Conservation (phyloP, 2,329 filamentous ascomycete species). For the Diaporthe sp. region DNA sequence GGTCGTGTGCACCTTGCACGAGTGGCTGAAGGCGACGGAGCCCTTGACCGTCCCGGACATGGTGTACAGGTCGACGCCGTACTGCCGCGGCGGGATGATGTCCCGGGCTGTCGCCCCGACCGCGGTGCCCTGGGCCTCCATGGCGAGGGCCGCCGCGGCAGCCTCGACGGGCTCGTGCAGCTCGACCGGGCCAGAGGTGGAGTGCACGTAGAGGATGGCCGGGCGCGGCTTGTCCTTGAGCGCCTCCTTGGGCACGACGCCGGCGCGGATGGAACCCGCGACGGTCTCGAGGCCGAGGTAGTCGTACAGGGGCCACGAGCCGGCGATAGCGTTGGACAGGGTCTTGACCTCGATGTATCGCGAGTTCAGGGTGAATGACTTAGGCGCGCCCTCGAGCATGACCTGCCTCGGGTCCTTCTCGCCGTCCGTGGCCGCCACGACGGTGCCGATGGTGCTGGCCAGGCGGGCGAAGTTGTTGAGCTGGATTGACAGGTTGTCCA, state of each 20-base stretch:
- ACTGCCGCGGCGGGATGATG: slow-evolving; percentile 61
- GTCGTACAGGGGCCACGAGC: slow-evolving; percentile 66
- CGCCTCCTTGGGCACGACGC: slow-evolving; percentile 57
- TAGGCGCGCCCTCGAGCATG: slow-evolving; percentile 46
- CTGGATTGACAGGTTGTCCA: slow-evolving; percentile 56
- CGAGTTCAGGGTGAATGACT: slow-evolving; percentile 58
- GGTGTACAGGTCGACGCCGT: slow-evolving; percentile 59
- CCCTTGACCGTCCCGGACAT: slow-evolving; percentile 60
- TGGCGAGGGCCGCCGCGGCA: slow-evolving; percentile 30
- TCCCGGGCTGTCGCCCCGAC: slow-evolving; percentile 30
- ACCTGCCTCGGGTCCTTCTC: slow-evolving; percentile 44
- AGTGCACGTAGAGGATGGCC: slow-evolving; percentile 57
- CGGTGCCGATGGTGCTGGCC: slow-evolving; percentile 53
- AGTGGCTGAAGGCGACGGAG: slow-evolving; percentile 55
- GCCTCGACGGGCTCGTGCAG: slow-evolving; percentile 57
- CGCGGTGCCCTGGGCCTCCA: slow-evolving; percentile 18
- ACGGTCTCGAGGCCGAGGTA: slow-evolving; percentile 58
- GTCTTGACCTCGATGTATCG: slow-evolving; percentile 58
- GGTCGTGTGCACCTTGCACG: slow-evolving; percentile 53
- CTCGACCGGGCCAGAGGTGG: slow-evolving; percentile 59
- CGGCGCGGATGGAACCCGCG: slow-evolving; percentile 58
- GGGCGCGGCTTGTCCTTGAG: slow-evolving; percentile 51
- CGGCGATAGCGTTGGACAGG: slow-evolving; percentile 59
- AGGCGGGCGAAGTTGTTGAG: slow-evolving; percentile 50
- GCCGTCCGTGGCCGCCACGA: slow-evolving; percentile 53